phyloP scores from a whole-genome alignment of 306 rosid genomes.

The Gastrolobium villosum region DNA sequence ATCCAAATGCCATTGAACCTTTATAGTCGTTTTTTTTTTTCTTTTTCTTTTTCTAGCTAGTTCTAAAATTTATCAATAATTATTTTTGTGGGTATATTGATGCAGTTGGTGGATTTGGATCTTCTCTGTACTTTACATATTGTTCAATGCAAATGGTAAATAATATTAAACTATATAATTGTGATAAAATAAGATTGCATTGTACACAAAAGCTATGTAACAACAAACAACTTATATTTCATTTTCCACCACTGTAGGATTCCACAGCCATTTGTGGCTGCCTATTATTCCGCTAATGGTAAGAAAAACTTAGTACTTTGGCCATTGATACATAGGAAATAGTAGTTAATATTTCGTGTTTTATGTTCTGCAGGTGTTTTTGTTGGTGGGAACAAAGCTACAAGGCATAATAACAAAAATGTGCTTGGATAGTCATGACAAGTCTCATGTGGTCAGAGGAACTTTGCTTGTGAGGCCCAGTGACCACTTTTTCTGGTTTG shows the following conservation, averaged over 20 bases:
- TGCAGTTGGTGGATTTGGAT: slow-evolving; percentile 84
- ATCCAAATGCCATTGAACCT: not conserved
- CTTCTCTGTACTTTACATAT: slow-evolving; percentile 54
- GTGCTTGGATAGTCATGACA: slow-evolving; percentile 67
- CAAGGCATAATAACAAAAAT: slow-evolving; percentile 64
- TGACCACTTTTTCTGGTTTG: slow-evolving; percentile 67
- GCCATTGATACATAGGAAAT: not conserved
- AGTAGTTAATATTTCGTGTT: not conserved
- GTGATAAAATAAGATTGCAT: not conserved
- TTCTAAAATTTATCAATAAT: not conserved
- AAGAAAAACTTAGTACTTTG: slow-evolving; percentile 39
- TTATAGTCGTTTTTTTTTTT: not conserved
- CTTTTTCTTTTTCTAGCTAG: not conserved
- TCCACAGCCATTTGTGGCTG: slow-evolving; percentile 60
- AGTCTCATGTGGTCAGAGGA: slow-evolving; percentile 64
- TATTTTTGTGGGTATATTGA: not conserved
- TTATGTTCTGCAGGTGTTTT: slow-evolving; percentile 54
- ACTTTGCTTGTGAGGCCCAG: slow-evolving; percentile 68
- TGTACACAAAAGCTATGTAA: not conserved
- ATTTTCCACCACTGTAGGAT: slow-evolving; percentile 50
- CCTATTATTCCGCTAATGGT: slow-evolving; percentile 70
- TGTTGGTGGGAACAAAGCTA: slow-evolving; percentile 75
- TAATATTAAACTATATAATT: not conserved
- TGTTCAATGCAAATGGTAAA: slow-evolving; percentile 67
- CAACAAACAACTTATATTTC: not conserved